Evolutionary conservation across 106 monocot genomes (phyloP), one percentile per base, ranked within the genome.

Genomic region (Acanthochlamys bracteata): DNA sequence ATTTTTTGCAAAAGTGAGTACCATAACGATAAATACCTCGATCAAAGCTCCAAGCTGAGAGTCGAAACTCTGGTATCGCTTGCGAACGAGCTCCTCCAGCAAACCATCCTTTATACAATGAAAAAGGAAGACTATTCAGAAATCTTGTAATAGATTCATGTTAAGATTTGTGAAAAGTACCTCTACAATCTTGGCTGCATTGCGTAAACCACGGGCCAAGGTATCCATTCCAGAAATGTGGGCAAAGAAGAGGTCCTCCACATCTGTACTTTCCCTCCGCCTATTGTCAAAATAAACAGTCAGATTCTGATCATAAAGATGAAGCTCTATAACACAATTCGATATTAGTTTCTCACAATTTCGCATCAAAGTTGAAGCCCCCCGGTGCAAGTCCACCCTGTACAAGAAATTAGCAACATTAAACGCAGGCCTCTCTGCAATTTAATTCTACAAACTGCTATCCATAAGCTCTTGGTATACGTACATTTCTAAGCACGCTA

Each of bases 221-320:
- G 98, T 98, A 55, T 98, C 98, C 96, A 98, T 98, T 17, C 96
- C 96, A 21, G 81, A 79, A 56, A 91, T 88, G 68, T 98, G 98
- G 70, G 91, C 92, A 60, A 98, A 63, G 77, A 98, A 98, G 41
- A 98, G 17, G 59, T 88, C 98, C 70, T 91, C 91, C 0, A 98
- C 88, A 71, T 98, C 98, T 17, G 98, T 98, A 46, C 98, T 98
- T 69, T 98, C 91, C 64, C 98, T 85, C 72, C 98, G 64, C 57
- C 98, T 98, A 67, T 60, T 7, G 40, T 14, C 55, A 1, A 55
- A 20, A 55, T 55, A 20, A 21, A 22, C 25, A 59, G 25, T 23
- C 59, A 24, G 0, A 16, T 14, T 22, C 10, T 66, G 23, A 39
- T 0, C 51, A 41, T 17, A 14, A 19, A 4, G 22, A 42, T 52